phyloP scores from a whole-genome alignment of 108 stramenopile species.

The Fragilariopsis cylindrus region DNA sequence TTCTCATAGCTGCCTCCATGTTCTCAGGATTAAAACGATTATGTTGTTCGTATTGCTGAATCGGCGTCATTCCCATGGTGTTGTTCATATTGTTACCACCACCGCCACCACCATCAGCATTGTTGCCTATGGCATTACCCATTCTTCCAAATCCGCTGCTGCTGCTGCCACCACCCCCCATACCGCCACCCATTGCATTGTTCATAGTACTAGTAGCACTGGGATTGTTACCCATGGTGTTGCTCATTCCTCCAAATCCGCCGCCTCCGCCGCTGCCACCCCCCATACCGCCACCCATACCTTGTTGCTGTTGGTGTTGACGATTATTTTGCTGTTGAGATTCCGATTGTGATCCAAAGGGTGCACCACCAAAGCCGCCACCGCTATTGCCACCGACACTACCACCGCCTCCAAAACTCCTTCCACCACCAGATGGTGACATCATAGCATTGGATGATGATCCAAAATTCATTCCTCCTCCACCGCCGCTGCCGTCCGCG shows the following conservation, averaged over 20 bases:
- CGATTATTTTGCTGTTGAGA: too few relatives aligned
- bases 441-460: too few relatives aligned
- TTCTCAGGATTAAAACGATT: neutral
- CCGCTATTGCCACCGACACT: too few relatives aligned
- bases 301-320: too few relatives aligned
- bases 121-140: conserved; percentile 1
- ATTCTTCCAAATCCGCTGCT: neutral
- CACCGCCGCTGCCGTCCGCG: neutral
- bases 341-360: too few relatives aligned
- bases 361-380: too few relatives aligned
- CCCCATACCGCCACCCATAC: conserved; percentile 8
- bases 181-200: neutral
- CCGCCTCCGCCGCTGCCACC: neutral
- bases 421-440: too few relatives aligned
- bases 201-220: neutral
- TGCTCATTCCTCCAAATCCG: neutral
- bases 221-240: neutral
- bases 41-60: too few relatives aligned
- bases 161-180: neutral
- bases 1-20: conserved; percentile 14
- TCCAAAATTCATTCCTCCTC: neutral
- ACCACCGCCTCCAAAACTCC: too few relatives aligned
- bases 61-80: neutral
- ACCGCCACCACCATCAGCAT: neutral
- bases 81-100: neutral